Percentiles rank a stretch among this genome's conserved stretches.
Conservation (phyloP, 2,329 filamentous ascomycete genomes). For the Botrytis cinerea region DNA sequence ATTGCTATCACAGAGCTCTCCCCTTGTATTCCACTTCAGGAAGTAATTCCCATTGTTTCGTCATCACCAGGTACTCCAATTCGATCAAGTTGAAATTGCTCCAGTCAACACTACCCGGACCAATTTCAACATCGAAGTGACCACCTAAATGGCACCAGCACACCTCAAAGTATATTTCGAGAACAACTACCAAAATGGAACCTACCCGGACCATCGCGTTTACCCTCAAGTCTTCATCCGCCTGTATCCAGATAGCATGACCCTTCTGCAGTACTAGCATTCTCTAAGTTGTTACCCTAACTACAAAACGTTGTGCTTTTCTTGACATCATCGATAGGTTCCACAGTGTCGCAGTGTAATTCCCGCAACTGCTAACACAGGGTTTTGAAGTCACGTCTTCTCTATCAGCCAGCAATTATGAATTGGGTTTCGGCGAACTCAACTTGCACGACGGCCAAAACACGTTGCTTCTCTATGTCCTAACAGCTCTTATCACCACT, state of each 20-base stretch:
- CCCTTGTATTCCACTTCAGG: slow-evolving; percentile 22
- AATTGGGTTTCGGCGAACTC: not conserved
- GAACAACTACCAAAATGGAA: not conserved
- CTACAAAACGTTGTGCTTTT: not conserved
- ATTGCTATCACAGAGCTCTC: slow-evolving; percentile 19
- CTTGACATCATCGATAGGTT: not conserved
- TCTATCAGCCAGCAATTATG: not conserved
- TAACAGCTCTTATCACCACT: not conserved
- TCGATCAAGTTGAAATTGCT: not conserved
- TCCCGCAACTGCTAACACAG: not conserved
- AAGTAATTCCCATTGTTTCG: not conserved
- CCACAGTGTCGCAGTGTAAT: not conserved
- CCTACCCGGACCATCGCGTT: too few relatives aligned
- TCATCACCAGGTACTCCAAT: not conserved
- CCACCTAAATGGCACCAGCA: not conserved
- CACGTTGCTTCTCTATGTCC: not conserved
- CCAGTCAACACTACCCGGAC: not conserved
- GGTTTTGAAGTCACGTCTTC: not conserved
- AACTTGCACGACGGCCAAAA: not conserved
- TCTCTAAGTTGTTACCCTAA: not conserved
- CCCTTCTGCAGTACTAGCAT: not conserved
- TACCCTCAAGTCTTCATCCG: not conserved
- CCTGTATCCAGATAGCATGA: not conserved
- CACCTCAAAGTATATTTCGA: not conserved
- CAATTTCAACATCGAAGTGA: not conserved